Conservation (phyloP, 352 stramenopile genomes). For the Phytopythium boreale region DNA sequence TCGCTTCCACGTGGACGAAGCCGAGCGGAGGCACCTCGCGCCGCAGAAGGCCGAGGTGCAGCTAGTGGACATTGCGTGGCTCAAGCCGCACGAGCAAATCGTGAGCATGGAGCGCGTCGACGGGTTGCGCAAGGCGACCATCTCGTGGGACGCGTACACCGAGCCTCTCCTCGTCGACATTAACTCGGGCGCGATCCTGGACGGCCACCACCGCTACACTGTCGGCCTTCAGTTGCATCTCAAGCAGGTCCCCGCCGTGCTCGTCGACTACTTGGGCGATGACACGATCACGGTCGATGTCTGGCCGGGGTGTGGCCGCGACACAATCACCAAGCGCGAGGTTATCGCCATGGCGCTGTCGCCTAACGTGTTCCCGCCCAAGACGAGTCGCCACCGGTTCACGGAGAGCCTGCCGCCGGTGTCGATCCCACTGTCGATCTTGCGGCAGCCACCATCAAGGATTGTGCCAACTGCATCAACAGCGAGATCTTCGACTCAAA, state of each 20-base stretch:
- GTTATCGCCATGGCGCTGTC: conserved; percentile 84
- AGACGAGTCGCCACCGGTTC: conserved; percentile 84
- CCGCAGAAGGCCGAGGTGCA: conserved; percentile 78
- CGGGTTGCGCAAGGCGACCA: conserved; percentile 70
- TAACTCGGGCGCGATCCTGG: conserved; percentile 75
- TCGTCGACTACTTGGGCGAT: conserved; percentile 81
- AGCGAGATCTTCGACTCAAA: not conserved
- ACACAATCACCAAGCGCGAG: conserved; percentile 67
- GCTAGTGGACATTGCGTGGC: conserved; percentile 78
- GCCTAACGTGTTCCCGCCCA: conserved; percentile 76
- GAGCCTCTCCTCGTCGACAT: conserved; percentile 79
- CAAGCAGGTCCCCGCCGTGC: conserved; percentile 68
- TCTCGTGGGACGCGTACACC: conserved; percentile 81
- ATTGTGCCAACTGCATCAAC: conserved; percentile 22
- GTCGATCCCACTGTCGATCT: conserved; percentile 72
- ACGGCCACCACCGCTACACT: conserved; percentile 83
- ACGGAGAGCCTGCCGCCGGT: conserved; percentile 78
- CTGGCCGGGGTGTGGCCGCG: conserved; percentile 70
- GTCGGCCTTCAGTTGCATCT: conserved; percentile 69
- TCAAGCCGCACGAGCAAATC: conserved; percentile 84
- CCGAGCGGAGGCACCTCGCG: conserved; percentile 38
- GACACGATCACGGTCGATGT: conserved; percentile 73
- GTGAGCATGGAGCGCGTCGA: conserved; percentile 79
- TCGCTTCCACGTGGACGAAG: conserved; percentile 72
- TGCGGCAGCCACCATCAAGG: conserved; percentile 56